phyloP scores from a whole-genome alignment of 768 basidiomycete species.

The Lactarius deliciosus region DNA sequence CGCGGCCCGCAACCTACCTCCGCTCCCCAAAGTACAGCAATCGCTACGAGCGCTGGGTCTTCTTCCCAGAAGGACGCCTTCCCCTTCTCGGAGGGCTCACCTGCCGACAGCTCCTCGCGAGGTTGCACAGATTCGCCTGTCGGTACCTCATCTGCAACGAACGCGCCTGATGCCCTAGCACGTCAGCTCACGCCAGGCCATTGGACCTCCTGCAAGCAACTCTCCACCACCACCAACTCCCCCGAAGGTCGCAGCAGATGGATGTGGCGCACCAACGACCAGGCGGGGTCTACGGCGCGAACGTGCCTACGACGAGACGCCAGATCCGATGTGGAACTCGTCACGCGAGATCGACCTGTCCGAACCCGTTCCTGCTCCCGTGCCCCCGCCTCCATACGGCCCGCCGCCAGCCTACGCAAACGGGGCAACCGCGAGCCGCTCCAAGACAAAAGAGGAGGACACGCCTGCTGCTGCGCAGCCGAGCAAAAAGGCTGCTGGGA shows the following conservation, averaged over 20 bases:
- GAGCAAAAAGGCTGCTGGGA: slow-evolving; percentile 19
- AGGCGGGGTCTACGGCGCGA: slow-evolving; percentile 17
- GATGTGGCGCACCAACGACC: neutral
- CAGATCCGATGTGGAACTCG: slow-evolving; percentile 22
- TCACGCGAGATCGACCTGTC: neutral
- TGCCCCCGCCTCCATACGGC: slow-evolving; percentile 1
- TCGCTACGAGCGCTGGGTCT: neutral
- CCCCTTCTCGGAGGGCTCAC: too few relatives aligned
- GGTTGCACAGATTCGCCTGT: neutral
- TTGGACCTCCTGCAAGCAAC: neutral
- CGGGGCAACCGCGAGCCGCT: neutral
- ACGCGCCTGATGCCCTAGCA: neutral
- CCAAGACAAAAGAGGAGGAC: neutral
- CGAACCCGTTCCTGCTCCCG: neutral
- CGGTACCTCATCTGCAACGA: neutral
- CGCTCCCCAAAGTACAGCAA: neutral
- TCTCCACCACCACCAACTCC: neutral
- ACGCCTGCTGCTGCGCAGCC: neutral
- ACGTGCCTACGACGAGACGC: slow-evolving; percentile 1
- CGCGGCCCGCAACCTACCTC: neutral
- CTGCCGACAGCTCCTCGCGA: neutral
- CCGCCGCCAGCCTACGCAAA: neutral
- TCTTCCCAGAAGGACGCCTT: neutral
- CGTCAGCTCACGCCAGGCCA: neutral
- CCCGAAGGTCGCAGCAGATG: neutral